These are phyloP conservation scores for Leccinum sublutescens DNA, from an alignment of 768 basidiomycete genomes.

Conservation along the genomic window DNA sequence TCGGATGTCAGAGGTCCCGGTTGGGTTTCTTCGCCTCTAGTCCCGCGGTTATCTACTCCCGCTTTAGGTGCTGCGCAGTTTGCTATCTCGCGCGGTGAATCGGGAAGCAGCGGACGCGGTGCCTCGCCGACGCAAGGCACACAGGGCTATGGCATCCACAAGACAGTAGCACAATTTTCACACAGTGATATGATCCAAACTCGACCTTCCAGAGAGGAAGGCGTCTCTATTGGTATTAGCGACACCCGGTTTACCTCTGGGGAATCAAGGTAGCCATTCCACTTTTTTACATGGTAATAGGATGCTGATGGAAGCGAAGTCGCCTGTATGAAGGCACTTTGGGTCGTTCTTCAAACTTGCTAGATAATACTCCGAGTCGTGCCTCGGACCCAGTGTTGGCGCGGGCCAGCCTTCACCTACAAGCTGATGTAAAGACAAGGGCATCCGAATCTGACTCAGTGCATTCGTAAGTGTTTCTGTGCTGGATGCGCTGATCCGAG, in stretches of 20 bases:
- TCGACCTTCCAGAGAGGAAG: not conserved
- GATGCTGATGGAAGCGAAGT: slow-evolving; percentile 6
- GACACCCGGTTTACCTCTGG: not conserved
- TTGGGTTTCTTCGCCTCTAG: not conserved
- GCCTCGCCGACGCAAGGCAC: not conserved
- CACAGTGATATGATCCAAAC: not conserved
- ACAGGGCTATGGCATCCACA: not conserved
- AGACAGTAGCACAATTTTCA: not conserved
- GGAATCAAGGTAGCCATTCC: slow-evolving; percentile 1
- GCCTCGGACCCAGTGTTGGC: not conserved
- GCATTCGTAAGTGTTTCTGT: slow-evolving; percentile 6
- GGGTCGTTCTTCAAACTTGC: not conserved
- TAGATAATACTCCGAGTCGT: not conserved
- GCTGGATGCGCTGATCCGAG: not conserved
- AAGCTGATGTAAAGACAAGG: not conserved
- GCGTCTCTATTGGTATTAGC: not conserved
- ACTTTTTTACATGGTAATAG: too few species aligned
- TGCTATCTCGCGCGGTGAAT: not conserved
- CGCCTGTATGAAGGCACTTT: not conserved
- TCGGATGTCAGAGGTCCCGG: not conserved
- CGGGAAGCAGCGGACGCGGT: too few species aligned
- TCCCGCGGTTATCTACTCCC: not conserved
- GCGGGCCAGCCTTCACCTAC: not conserved
- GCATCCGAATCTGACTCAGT: not conserved
- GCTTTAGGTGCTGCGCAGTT: not conserved